Percentiles rank a stretch among this genome's conserved stretches.
Evolutionary conservation across 441 rosid species (phyloP).

Genomic region (Syzygium syzygioides): DNA sequence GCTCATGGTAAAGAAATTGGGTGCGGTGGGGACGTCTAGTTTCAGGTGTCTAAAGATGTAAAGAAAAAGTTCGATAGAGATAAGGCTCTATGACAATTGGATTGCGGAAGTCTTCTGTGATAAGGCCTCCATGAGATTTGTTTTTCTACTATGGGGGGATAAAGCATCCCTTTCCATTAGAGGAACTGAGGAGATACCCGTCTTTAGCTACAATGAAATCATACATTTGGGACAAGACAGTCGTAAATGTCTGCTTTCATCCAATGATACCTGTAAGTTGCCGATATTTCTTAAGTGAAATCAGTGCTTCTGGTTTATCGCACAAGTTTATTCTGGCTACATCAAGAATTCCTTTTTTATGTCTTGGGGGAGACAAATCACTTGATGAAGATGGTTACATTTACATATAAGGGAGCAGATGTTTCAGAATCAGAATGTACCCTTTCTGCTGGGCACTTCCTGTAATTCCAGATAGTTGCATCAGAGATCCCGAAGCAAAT

Average conservation of each 20-base stretch:
- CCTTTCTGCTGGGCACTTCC: not conserved
- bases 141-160: slow-evolving; percentile 94
- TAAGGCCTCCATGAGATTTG: slow-evolving; percentile 49
- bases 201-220: slow-evolving; percentile 63
- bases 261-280: slow-evolving; percentile 52
- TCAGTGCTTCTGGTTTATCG: not conserved
- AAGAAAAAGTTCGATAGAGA: not conserved
- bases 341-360: not conserved
- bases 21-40: not conserved
- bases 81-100: slow-evolving; percentile 30
- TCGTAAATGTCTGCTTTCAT: slow-evolving; percentile 32
- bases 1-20: fast-evolving
- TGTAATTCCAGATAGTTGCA: not conserved
- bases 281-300: not conserved
- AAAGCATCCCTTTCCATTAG: slow-evolving; percentile 41
- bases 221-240: slow-evolving; percentile 64
- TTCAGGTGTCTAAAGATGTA: not conserved
- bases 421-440: not conserved
- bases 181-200: slow-evolving; percentile 32
- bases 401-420: not conserved
- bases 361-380: not conserved
- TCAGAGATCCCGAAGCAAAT: not conserved
- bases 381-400: not conserved
- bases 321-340: not conserved
- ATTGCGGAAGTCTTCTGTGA: slow-evolving; percentile 50